Evolutionary conservation across 2,329 filamentous ascomycete genomes (phyloP), one percentile per base, ranked within the genome.

Genomic region (Didymella sp.): DNA sequence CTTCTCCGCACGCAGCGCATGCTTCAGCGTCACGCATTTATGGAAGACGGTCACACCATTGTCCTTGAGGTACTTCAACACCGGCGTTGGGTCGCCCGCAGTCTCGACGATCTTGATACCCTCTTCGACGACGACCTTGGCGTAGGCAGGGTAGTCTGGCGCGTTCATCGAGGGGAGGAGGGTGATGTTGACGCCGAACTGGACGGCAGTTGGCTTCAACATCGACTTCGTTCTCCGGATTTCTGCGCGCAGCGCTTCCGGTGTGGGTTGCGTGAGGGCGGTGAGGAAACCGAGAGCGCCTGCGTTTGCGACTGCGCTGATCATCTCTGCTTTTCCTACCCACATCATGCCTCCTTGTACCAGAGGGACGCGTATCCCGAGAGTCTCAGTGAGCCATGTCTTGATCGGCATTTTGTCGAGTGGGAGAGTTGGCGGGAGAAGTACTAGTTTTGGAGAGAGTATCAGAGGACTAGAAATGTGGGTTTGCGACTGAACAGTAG

Each of bases 321-420:
- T 81, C 58, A 84, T 76, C 63, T 83, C 81, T 40, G 81, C 81
- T 53, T 81, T 82, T 62, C 81, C 81, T 46, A 84, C 81, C 81
- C 81, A 84, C 80, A 83, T 81, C 81, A 84, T 83, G 37, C 67
- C 68, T 47, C 68, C 68, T 57, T 71, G 68, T 7, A 71, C 68
- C 11, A 71, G 43, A 19, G 68, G 68, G 19, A 69, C 48, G 8
- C 62, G 63, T 31, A 69, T 62, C 15, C 66, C 66, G 11, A 69
- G 52, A 3, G 51, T 66, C 25, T 67, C 62, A 8, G 65, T 71
- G 33, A 71, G 62, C 67, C 67, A 69, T 52, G 68, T 71, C 41
- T 69, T 67, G 61, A 71, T 63, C n/a, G 64, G 61, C 68, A 69
- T 69, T 28, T 41, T 60, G 52, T 41, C 33, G 44, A 35, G 43